Percentiles rank a stretch among this genome's conserved stretches.
Conservation (phyloP, 164 flowering plant genomes). For the Vitis riparia region DNA sequence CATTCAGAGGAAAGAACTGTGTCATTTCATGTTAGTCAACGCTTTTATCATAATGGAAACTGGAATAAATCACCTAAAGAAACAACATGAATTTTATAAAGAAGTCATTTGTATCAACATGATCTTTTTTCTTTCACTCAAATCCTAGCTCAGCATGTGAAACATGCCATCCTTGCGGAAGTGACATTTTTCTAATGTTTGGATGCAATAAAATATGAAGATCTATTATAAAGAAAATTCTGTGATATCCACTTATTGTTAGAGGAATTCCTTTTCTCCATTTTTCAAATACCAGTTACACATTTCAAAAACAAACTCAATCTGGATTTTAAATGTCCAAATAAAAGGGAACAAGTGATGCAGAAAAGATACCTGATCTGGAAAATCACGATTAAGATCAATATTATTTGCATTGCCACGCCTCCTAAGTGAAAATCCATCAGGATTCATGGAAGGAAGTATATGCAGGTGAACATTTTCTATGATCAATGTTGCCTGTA, state of each 20-base stretch:
- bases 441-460: constrained; percentile 98
- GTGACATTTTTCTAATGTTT: too few species aligned
- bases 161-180: too few species aligned
- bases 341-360: neutral
- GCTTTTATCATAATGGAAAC: neutral
- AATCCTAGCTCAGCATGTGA: too few species aligned
- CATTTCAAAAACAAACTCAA: too few species aligned
- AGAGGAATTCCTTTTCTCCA: too few species aligned
- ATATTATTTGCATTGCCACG: constrained; percentile 88
- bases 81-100: too few species aligned
- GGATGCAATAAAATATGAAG: too few species aligned
- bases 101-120: too few species aligned
- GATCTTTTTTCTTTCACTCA: too few species aligned
- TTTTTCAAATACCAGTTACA: too few species aligned
- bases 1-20: constrained; percentile 73
- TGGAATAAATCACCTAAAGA: constrained; percentile 2
- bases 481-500: constrained; percentile 72
- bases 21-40: constrained; percentile 27
- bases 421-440: constrained; percentile 71
- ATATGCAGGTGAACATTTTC: constrained; percentile 86
- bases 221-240: too few species aligned
- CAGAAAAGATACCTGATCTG: constrained; percentile 70
- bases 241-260: too few species aligned
- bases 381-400: constrained; percentile 96
- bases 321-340: neutral